phyloP scores from a whole-genome alignment of 2,329 filamentous ascomycete genomes.

The Laburnicola sp. region DNA sequence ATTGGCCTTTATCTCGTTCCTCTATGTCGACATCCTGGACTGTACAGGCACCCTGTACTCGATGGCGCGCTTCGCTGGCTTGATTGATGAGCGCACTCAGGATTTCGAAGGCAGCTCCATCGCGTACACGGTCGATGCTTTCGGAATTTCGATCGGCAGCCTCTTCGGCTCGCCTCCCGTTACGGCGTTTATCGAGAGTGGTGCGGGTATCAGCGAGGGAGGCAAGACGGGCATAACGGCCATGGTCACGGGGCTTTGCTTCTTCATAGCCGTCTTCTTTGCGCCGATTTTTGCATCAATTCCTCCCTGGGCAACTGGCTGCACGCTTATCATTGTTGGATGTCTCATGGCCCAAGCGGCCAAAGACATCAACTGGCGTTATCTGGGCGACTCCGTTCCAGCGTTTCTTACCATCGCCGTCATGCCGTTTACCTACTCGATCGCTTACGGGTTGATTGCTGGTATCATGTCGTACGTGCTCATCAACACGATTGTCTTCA shows the following conservation, averaged over 20 bases:
- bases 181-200: constrained; percentile 86
- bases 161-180: constrained; percentile 78
- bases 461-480: constrained; percentile 76
- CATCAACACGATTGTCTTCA: constrained; percentile 72
- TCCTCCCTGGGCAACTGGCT: constrained; percentile 85
- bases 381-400: constrained; percentile 80
- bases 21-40: constrained; percentile 89
- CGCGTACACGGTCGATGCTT: constrained; percentile 81
- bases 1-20: constrained; percentile 81
- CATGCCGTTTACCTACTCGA: constrained; percentile 90
- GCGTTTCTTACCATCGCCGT: constrained; percentile 81
- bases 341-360: constrained; percentile 80
- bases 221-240: constrained; percentile 84
- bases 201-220: constrained; percentile 85
- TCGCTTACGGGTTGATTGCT: constrained; percentile 82
- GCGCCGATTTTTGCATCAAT: constrained; percentile 89
- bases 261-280: constrained; percentile 80
- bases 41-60: constrained; percentile 85
- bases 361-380: constrained; percentile 81
- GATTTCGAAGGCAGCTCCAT: constrained; percentile 85
- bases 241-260: constrained; percentile 76
- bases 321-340: constrained; percentile 85
- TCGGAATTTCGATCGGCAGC: constrained; percentile 79
- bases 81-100: constrained; percentile 78
- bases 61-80: constrained; percentile 81